A percentile compares a stretch with the other conserved stretches of the same genome.
phyloP scores from a whole-genome alignment of 2,329 filamentous ascomycete species.

The Sphaerulina musiva region DNA sequence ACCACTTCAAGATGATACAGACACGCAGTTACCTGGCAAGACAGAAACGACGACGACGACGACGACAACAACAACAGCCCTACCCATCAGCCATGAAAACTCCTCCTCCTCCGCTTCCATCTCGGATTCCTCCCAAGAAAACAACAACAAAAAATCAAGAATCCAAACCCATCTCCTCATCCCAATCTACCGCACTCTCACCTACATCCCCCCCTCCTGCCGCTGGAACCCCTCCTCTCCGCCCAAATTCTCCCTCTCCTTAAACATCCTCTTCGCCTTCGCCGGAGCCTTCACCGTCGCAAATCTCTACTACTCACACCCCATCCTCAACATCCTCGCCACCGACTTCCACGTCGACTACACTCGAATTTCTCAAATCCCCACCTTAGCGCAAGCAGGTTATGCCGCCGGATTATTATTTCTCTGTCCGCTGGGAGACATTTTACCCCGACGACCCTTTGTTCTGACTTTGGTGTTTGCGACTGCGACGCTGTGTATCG shows the following conservation, averaged over 20 bases:
- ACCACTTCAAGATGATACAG: no score
- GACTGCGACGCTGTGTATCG: constrained; percentile 63
- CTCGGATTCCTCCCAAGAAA: background rate
- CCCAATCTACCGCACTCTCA: constrained; percentile 34
- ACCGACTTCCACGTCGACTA: constrained; percentile 63
- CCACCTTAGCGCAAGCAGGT: constrained; percentile 71
- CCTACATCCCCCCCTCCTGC: constrained; percentile 59
- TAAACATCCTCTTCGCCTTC: constrained; percentile 66
- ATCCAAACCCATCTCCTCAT: background rate
- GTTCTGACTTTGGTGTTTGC: constrained; percentile 57
- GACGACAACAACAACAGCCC: no score
- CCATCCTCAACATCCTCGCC: constrained; percentile 70
- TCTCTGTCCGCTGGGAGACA: constrained; percentile 68
- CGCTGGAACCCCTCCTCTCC: constrained; percentile 62
- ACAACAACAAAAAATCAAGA: background rate
- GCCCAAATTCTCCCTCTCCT: constrained; percentile 58
- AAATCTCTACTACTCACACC: constrained; percentile 76
- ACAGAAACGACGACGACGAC: no score
- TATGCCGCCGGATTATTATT: constrained; percentile 69
- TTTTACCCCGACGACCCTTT: constrained; percentile 60
- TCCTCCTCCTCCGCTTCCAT: background rate
- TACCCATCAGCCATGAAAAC: background rate
- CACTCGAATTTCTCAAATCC: constrained; percentile 60
- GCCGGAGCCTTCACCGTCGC: constrained; percentile 65
- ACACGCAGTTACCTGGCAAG: no score